phyloP scores from a whole-genome alignment of 441 rosid species.

The Jatropha podagrica region DNA sequence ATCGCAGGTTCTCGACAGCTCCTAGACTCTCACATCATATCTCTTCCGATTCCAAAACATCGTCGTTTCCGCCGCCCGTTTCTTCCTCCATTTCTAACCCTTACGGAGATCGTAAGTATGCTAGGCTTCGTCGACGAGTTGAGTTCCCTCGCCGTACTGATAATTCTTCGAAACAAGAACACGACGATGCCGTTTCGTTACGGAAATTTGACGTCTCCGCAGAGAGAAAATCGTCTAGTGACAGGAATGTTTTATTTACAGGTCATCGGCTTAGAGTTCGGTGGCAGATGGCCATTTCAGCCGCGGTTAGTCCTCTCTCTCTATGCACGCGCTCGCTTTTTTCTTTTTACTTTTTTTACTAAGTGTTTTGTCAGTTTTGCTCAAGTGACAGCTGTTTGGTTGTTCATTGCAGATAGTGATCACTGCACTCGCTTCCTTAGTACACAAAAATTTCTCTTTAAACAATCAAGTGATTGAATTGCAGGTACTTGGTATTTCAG shows the following conservation, averaged over 20 bases:
- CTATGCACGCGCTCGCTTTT: not conserved
- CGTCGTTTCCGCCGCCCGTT: conserved; percentile 26
- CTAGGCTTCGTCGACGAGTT: conserved; percentile 36
- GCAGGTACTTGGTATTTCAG: conserved; percentile 35
- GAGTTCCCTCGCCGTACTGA: conserved; percentile 24
- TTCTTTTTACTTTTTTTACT: not conserved
- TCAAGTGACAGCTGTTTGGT: not conserved
- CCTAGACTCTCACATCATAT: conserved; percentile 28
- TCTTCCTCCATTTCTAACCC: conserved; percentile 20
- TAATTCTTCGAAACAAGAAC: conserved; percentile 20
- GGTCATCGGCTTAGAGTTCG: conserved; percentile 31
- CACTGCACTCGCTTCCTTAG: conserved; percentile 46
- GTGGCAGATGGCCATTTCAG: conserved; percentile 41
- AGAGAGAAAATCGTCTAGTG: conserved; percentile 20
- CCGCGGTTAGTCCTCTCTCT: conserved; percentile 31
- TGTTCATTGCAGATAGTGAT: conserved; percentile 46
- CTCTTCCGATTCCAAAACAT: conserved; percentile 19
- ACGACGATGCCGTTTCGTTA: conserved; percentile 4
- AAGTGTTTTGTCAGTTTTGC: not conserved
- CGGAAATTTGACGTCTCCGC: conserved; percentile 5
- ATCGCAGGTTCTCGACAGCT: conserved; percentile 41
- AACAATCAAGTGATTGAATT: conserved; percentile 48
- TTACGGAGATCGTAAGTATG: conserved; percentile 30
- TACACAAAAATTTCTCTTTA: conserved; percentile 52
- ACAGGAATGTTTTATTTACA: conserved; percentile 7